Conservation (phyloP, 75 land plant species). For the Picea glauca region DNA sequence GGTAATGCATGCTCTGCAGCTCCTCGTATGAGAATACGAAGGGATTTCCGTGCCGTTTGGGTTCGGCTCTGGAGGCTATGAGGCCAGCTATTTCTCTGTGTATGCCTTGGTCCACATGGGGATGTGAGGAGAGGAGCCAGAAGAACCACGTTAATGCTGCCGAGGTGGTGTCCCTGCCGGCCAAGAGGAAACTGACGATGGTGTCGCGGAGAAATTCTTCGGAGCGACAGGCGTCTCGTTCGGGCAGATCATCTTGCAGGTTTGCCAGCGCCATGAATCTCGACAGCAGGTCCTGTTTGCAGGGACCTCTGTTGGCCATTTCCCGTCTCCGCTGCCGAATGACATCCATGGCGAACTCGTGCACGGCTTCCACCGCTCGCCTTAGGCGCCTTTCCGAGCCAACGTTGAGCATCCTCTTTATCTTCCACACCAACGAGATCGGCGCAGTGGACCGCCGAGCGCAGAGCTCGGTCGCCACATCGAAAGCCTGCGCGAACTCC, state of each 20-base stretch:
- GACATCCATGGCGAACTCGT: constrained; percentile 56
- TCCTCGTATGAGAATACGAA: constrained; percentile 28
- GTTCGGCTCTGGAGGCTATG: neutral
- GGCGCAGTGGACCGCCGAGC: constrained; percentile 58
- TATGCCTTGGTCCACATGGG: constrained; percentile 21
- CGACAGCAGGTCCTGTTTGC: constrained; percentile 33
- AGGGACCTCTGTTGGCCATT: neutral
- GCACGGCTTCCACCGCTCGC: constrained; percentile 33
- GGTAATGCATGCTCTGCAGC: constrained; percentile 44
- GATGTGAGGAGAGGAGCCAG: constrained; percentile 41
- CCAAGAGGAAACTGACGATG: constrained; percentile 42
- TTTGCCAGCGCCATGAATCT: constrained; percentile 32
- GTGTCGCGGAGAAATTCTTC: constrained; percentile 36
- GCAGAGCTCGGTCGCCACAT: constrained; percentile 63
- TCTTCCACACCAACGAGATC: constrained; percentile 49
- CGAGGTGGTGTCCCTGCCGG: constrained; percentile 52
- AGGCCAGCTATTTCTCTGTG: constrained; percentile 12
- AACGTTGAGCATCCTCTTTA: constrained; percentile 36
- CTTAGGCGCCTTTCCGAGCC: constrained; percentile 56
- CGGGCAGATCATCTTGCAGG: neutral
- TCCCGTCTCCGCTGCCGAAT: constrained; percentile 35
- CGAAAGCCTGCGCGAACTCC: constrained; percentile 65
- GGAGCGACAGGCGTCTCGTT: neutral
- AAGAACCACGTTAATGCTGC: constrained; percentile 54
- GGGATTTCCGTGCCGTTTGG: neutral